Evolutionary conservation across 1,284 basidiomycete genomes (phyloP).

Genomic region (Papiliotrema flavescens): DNA sequence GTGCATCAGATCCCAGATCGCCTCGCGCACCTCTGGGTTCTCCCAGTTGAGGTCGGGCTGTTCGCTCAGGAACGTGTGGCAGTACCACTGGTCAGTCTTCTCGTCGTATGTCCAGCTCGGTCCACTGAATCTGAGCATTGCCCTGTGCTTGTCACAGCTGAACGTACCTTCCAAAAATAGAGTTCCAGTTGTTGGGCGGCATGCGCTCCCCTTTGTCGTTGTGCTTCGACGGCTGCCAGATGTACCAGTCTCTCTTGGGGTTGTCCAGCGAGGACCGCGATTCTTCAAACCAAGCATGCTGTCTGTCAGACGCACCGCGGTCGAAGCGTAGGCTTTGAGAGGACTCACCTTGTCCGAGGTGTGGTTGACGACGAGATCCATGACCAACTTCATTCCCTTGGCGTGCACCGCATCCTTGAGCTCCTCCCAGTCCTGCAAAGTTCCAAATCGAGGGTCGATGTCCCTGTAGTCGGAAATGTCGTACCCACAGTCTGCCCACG

Average conservation of each 20-base stretch:
- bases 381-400: slow-evolving; percentile 48
- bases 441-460: slow-evolving; percentile 50
- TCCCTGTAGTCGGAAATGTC: slow-evolving; percentile 48
- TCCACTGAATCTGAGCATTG: slow-evolving; percentile 14
- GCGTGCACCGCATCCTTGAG: slow-evolving; percentile 44
- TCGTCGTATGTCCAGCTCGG: slow-evolving; percentile 52
- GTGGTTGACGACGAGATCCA: slow-evolving; percentile 54
- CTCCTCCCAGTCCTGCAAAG: slow-evolving; percentile 48
- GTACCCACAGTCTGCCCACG: slow-evolving; percentile 44
- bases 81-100: slow-evolving; percentile 50
- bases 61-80: slow-evolving; percentile 50
- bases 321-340: neutral
- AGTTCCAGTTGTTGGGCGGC: slow-evolving; percentile 53
- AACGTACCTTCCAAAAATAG: slow-evolving; percentile 42
- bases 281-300: slow-evolving; percentile 52
- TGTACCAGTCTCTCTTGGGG: slow-evolving; percentile 53
- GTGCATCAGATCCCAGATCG: slow-evolving; percentile 47
- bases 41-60: slow-evolving; percentile 53
- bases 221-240: slow-evolving; percentile 46
- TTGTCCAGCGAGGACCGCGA: slow-evolving; percentile 41
- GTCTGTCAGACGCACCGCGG: slow-evolving; percentile 1
- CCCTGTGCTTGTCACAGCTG: slow-evolving; percentile 1
- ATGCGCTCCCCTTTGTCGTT: slow-evolving; percentile 33
- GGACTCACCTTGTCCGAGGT: slow-evolving; percentile 38
- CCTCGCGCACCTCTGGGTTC: slow-evolving; percentile 39